Evolutionary conservation across 495 filamentous ascomycete genomes (phyloP).

Genomic region (Cercophora sp.): DNA sequence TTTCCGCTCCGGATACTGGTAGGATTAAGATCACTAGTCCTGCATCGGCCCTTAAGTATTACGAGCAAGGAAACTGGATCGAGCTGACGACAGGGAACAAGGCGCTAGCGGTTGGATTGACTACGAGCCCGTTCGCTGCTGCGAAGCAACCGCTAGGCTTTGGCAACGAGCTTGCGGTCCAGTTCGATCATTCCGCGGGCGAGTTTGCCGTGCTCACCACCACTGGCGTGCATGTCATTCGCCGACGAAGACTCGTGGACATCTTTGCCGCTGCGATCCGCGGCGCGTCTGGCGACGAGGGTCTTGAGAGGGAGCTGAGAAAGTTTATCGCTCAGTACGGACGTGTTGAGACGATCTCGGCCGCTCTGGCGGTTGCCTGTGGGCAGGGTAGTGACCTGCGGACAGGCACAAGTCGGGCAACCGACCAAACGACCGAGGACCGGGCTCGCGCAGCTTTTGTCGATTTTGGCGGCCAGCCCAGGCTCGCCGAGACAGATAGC

Average conservation of each 20-base stretch:
- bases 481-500: conserved; percentile 71
- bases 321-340: conserved; percentile 82
- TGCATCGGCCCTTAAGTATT: conserved; percentile 49
- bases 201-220: conserved; percentile 91
- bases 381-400: conserved; percentile 77
- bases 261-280: conserved; percentile 81
- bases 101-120: conserved; percentile 71
- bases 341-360: conserved; percentile 77
- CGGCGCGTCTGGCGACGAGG: conserved; percentile 68
- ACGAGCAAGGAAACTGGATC: conserved; percentile 74
- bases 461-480: conserved; percentile 80
- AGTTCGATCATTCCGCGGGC: conserved; percentile 75
- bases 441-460: conserved; percentile 83
- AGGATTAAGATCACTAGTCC: conserved; percentile 58
- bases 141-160: conserved; percentile 71
- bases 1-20: conserved; percentile 82
- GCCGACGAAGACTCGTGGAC: conserved; percentile 81
- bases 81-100: conserved; percentile 55
- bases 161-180: conserved; percentile 90
- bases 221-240: conserved; percentile 77
- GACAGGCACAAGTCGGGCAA: conserved; percentile 63
- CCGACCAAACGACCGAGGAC: conserved; percentile 78
- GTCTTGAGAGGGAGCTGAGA: conserved; percentile 70
- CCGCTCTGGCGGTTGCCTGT: conserved; percentile 93
- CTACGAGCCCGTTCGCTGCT: conserved; percentile 66